Percentiles rank a stretch among this genome's conserved stretches.
phyloP scores from a whole-genome alignment of 352 stramenopile genomes.

The Pythium apleroticum region DNA sequence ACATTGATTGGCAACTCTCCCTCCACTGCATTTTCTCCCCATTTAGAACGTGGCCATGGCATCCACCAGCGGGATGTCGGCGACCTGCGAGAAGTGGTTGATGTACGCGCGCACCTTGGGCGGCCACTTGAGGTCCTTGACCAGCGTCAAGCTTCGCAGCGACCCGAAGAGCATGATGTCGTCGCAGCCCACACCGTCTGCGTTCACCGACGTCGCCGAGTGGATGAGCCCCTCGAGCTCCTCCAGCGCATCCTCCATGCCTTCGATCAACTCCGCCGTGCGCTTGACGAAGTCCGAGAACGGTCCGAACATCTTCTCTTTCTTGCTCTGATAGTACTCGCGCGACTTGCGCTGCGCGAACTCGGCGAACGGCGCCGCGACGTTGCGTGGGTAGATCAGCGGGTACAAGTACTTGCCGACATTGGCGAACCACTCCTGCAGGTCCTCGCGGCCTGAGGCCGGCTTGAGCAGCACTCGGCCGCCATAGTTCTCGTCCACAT shows the following conservation, averaged over 20 bases:
- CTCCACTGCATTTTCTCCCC: not conserved
- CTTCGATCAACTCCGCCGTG: constrained; percentile 31
- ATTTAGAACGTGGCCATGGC: constrained; percentile 46
- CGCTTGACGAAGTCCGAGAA: constrained; percentile 46
- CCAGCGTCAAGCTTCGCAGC: constrained; percentile 48
- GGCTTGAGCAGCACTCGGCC: constrained; percentile 29
- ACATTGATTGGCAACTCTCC: not conserved
- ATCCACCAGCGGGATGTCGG: constrained; percentile 46
- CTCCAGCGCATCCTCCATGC: constrained; percentile 25
- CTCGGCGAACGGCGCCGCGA: constrained; percentile 33
- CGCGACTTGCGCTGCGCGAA: constrained; percentile 44
- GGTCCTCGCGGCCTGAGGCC: constrained; percentile 36
- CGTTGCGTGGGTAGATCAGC: constrained; percentile 10
- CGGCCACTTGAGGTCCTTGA: constrained; percentile 52
- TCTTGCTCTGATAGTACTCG: constrained; percentile 59
- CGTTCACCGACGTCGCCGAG: not conserved
- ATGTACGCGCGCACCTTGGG: constrained; percentile 49
- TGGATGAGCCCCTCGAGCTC: not conserved
- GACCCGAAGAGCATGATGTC: constrained; percentile 53
- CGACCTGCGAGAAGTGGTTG: constrained; percentile 28
- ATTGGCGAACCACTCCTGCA: constrained; percentile 39
- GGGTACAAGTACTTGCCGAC: constrained; percentile 30
- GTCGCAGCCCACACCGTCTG: constrained; percentile 41
- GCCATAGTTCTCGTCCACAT: constrained; percentile 42
- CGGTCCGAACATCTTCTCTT: constrained; percentile 50